Evolutionary conservation across 2,329 filamentous ascomycete species (phyloP).

Genomic region (Neofusicoccum parvum): DNA sequence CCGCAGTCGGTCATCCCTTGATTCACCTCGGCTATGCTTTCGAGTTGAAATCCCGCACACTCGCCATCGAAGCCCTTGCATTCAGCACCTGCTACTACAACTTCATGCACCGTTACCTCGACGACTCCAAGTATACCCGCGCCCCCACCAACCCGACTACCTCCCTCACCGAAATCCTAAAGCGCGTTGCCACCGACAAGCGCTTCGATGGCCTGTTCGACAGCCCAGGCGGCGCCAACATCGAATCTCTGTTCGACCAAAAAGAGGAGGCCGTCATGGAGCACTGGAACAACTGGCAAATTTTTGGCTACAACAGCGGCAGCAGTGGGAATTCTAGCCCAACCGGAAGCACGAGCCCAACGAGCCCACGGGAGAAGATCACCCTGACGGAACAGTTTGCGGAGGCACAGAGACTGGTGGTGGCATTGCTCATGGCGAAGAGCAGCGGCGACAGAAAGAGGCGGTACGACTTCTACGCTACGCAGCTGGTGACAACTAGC

Average conservation of each 20-base stretch:
- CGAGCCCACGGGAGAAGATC: not conserved
- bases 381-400: slow-evolving; percentile 70
- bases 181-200: slow-evolving; percentile 68
- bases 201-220: slow-evolving; percentile 69
- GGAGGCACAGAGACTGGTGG: slow-evolving; percentile 61
- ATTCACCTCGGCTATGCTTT: slow-evolving; percentile 95
- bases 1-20: slow-evolving; percentile 80
- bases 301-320: not conserved
- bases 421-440: slow-evolving; percentile 63
- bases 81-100: slow-evolving; percentile 64
- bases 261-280: slow-evolving; percentile 73
- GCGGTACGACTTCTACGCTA: slow-evolving; percentile 79
- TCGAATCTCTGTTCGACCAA: slow-evolving; percentile 67
- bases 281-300: slow-evolving; percentile 87
- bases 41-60: slow-evolving; percentile 80
- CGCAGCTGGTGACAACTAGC: slow-evolving; percentile 80
- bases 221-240: slow-evolving; percentile 61
- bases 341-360: slow-evolving; percentile 6
- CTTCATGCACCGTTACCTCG: slow-evolving; percentile 63
- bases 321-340: slow-evolving; percentile 12
- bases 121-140: slow-evolving; percentile 70
- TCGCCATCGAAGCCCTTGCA: slow-evolving; percentile 85
- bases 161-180: slow-evolving; percentile 70
- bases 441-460: slow-evolving; percentile 36
- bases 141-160: slow-evolving; percentile 60